Base-by-base conservation (phyloP, 108 stramenopile genomes). In the Epithemia pelagica region DNA sequence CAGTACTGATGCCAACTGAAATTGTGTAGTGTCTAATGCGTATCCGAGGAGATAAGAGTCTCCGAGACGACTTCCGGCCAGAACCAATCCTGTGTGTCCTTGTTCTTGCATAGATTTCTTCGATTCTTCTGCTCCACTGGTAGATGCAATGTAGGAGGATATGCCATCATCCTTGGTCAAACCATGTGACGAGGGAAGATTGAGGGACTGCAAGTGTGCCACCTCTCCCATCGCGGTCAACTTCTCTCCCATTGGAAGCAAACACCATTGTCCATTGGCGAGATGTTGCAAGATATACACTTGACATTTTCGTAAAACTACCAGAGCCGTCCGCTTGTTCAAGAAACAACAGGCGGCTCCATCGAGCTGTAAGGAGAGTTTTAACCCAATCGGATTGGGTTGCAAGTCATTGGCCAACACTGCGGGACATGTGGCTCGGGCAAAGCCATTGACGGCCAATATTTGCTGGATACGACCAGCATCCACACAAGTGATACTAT, bases 401-500 rank as follows among this genome's bases (percentile, higher is more conserved):
- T 27, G 26, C n/a, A 77, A 55, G 1, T 58, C 19, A 0, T 51
- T 54, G 31, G 77, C 60, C 58, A 90, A 70, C 0, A 68, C 67
- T 23, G 77, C 37, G 0, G 86, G 84, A 30, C 83, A 68, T 5
- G 84, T 78, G 31, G 89, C 63, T 57, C 61, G 69, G 2, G 83
- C 90, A 79, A 85, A 94, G 22, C 93, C 93, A 72, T 94, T 94
- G 53, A 77, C 76, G 20, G 90, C 93, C 52, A 89, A 59, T 27
- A 77, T 78, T 53, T 85, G 75, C 59, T 77, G 54, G 52, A 94
- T 72, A 51, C 78, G 78, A 2, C 93, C 93, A 25, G 79, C 78
- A 46, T 69, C 59, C 8, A 91, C 71, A 58, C 78, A 74, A n/a
- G 84, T 63, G 52, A 94, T 54, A 8, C 81, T 75, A 64, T 91